phyloP scores from a whole-genome alignment of 805 yeast species.

The Saturnispora serradocipensis region DNA sequence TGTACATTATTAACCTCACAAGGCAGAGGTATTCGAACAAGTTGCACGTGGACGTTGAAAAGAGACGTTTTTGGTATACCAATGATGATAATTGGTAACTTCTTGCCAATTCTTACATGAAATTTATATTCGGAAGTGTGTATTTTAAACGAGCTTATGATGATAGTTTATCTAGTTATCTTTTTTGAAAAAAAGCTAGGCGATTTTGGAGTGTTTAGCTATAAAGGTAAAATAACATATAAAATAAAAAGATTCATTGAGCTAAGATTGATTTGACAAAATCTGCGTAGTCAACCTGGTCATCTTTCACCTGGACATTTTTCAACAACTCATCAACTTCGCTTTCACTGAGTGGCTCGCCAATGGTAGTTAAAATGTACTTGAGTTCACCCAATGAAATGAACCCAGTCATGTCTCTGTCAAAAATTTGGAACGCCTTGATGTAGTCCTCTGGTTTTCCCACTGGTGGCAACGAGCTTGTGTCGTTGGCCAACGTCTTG shows the following conservation, averaged over 20 bases:
- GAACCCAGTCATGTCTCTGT: constrained; percentile 89
- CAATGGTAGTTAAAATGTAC: constrained; percentile 89
- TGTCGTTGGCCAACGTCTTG: constrained; percentile 69
- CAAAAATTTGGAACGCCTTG: constrained; percentile 95
- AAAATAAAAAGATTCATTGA: constrained; percentile 38
- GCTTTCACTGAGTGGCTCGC: constrained; percentile 81
- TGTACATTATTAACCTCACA: constrained; percentile 65
- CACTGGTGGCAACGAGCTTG: constrained; percentile 78
- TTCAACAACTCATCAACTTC: constrained; percentile 95
- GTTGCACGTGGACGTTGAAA: constrained; percentile 87
- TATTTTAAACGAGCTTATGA: not conserved
- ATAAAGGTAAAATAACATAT: not conserved
- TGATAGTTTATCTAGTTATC: no score
- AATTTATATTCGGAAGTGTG: not conserved
- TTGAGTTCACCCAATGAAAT: constrained; percentile 96
- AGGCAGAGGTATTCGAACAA: constrained; percentile 53
- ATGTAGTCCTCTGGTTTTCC: constrained; percentile 91
- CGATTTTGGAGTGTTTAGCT: not conserved
- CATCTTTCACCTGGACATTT: constrained; percentile 89
- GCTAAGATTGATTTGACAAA: constrained; percentile 90
- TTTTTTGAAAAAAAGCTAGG: not conserved
- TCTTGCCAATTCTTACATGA: constrained; percentile 59
- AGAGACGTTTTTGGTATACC: constrained; percentile 96
- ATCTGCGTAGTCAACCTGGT: constrained; percentile 91
- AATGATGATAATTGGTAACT: constrained; percentile 92